Conservation (phyloP, 208 protist genomes). For the Naegleria fowleri region DNA sequence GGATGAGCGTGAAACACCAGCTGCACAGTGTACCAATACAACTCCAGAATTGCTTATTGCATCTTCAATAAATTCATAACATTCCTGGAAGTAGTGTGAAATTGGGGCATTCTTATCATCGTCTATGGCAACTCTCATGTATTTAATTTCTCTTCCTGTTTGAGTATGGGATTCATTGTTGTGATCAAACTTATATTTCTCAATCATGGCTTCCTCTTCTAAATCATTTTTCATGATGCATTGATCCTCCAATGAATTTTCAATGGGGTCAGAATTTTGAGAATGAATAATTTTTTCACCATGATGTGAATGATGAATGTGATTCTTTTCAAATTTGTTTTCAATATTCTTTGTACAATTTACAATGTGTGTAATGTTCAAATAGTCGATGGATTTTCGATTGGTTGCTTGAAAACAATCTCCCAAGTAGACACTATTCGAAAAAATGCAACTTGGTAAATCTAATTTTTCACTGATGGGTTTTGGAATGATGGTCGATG, state of each 20-base stretch:
- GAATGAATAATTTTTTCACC: background rate
- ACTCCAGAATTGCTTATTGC: background rate
- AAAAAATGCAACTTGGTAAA: background rate
- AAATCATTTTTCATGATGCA: background rate
- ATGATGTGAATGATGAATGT: background rate
- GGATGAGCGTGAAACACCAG: background rate
- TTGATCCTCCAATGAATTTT: background rate
- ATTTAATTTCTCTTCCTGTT: background rate
- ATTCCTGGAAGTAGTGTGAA: background rate
- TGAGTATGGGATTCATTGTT: background rate
- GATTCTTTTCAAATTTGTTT: background rate
- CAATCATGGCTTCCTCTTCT: too few species aligned
- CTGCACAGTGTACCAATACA: background rate
- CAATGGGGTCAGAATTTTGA: background rate
- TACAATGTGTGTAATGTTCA: background rate
- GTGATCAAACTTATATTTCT: too few species aligned
- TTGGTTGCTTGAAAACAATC: slow-evolving; percentile 5
- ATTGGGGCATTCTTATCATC: background rate
- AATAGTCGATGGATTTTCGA: background rate
- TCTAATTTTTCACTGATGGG: background rate
- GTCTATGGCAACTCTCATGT: background rate
- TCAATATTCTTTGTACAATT: background rate
- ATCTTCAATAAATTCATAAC: background rate
- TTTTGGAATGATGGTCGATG: too few species aligned
- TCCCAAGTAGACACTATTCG: background rate